These are phyloP conservation scores for Funneliformis mosseae DNA, from an alignment of 192 early-diverging fungal genomes.

Conservation along the genomic window DNA sequence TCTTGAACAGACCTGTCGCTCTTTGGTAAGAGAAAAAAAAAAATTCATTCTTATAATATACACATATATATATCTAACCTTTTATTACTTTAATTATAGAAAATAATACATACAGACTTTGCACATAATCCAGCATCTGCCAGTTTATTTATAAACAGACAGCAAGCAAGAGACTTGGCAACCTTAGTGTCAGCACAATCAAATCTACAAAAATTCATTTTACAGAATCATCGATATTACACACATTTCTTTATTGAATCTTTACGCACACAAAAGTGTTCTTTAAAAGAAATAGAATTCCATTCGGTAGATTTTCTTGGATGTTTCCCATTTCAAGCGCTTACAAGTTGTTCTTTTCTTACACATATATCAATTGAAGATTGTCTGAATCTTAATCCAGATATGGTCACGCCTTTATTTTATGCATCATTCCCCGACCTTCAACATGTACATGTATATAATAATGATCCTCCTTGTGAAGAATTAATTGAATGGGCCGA, in stretches of 20 bases:
- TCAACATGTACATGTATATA: neutral
- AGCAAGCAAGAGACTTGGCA: neutral
- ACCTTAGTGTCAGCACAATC: slow-evolving; percentile 2
- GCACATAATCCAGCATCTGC: slow-evolving; percentile 1
- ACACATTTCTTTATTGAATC: slow-evolving; percentile 9
- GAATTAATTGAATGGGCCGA: neutral
- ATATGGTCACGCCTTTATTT: neutral
- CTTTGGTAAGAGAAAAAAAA: neutral
- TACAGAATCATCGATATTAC: slow-evolving; percentile 10
- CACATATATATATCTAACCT: too few species aligned
- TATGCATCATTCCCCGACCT: neutral
- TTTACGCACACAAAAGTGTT: neutral
- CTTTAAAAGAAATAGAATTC: neutral
- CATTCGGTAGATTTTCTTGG: slow-evolving; percentile 16
- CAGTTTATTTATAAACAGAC: neutral
- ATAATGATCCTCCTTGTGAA: neutral
- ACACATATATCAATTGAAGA: neutral
- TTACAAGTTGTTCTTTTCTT: neutral
- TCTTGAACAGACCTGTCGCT: neutral
- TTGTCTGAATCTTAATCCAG: neutral
- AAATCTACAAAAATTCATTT: neutral
- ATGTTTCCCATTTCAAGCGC: neutral
- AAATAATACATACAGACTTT: slow-evolving; percentile 1
- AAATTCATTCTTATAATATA: neutral
- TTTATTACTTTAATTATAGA: slow-evolving; percentile 1